phyloP scores from a whole-genome alignment of 306 rosid species.

The Acacia crassicarpa region DNA sequence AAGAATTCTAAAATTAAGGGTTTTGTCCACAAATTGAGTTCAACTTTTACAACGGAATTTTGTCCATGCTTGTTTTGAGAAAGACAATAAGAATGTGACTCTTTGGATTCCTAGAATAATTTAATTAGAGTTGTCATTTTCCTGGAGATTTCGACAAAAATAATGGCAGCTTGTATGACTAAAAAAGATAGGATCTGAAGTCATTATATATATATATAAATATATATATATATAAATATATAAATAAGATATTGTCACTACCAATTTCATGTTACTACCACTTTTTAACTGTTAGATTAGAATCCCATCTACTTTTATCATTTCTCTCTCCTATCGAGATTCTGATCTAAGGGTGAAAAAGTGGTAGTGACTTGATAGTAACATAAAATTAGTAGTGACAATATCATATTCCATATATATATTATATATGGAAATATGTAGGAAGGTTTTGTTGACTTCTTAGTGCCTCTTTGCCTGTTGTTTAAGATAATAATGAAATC shows the following conservation, averaged over 20 bases:
- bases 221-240: no score
- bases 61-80: not conserved
- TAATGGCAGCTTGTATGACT: not conserved
- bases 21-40: not conserved
- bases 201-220: not conserved
- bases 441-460: not conserved
- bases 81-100: conserved; percentile 1
- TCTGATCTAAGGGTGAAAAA: no score
- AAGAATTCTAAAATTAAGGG: not conserved
- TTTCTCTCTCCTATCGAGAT: no score
- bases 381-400: no score
- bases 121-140: not conserved
- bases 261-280: no score
- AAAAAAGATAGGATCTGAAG: not conserved
- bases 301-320: no score
- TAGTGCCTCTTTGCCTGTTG: not conserved
- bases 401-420: no score
- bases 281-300: no score
- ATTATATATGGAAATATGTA: not conserved
- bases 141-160: conserved; percentile 17
- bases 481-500: not conserved
- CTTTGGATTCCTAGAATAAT: conserved; percentile 21
- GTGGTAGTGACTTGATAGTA: no score
- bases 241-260: no score
- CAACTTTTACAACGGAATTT: conserved; percentile 15